These are phyloP conservation scores for Polyporus arcularius DNA, from an alignment of 768 basidiomycete genomes.

Conservation along the genomic window DNA sequence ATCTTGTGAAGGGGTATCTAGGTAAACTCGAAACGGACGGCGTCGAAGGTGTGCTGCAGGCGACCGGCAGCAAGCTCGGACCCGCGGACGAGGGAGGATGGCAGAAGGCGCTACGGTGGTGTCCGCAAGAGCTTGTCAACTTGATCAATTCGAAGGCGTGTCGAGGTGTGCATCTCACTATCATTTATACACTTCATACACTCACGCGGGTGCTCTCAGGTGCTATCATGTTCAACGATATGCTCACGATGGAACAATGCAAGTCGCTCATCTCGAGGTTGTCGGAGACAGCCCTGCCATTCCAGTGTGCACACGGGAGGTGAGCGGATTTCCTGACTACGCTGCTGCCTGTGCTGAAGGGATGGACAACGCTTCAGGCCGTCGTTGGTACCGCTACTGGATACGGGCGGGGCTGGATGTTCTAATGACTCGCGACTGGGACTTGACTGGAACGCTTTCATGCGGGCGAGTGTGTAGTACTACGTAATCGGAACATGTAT, in stretches of 20 bases:
- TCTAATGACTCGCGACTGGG: neutral
- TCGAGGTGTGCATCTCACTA: slow-evolving; percentile 59
- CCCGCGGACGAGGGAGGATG: slow-evolving; percentile 37
- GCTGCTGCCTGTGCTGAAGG: neutral
- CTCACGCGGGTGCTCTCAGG: slow-evolving; percentile 46
- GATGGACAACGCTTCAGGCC: slow-evolving; percentile 9
- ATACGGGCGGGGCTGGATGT: slow-evolving; percentile 1
- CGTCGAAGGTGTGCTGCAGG: slow-evolving; percentile 17
- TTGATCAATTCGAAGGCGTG: slow-evolving; percentile 95
- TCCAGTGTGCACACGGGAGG: slow-evolving; percentile 97
- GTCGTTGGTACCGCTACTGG: slow-evolving; percentile 23
- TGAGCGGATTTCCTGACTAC: slow-evolving; percentile 25
- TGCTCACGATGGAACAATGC: slow-evolving; percentile 68
- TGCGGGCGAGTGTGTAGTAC: neutral
- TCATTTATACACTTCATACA: neutral
- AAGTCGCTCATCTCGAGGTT: slow-evolving; percentile 66
- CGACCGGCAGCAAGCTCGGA: slow-evolving; percentile 2
- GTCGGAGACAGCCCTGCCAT: slow-evolving; percentile 76
- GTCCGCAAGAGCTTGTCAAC: slow-evolving; percentile 81
- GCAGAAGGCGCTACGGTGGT: slow-evolving; percentile 76
- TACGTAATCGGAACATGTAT: neutral
- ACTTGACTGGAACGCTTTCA: slow-evolving; percentile 11
- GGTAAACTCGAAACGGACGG: slow-evolving; percentile 57
- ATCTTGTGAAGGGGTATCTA: slow-evolving; percentile 74
- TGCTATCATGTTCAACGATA: slow-evolving; percentile 97